Base-by-base conservation (phyloP, 2,329 filamentous ascomycete genomes). In the Colletotrichum ledebouriae region DNA sequence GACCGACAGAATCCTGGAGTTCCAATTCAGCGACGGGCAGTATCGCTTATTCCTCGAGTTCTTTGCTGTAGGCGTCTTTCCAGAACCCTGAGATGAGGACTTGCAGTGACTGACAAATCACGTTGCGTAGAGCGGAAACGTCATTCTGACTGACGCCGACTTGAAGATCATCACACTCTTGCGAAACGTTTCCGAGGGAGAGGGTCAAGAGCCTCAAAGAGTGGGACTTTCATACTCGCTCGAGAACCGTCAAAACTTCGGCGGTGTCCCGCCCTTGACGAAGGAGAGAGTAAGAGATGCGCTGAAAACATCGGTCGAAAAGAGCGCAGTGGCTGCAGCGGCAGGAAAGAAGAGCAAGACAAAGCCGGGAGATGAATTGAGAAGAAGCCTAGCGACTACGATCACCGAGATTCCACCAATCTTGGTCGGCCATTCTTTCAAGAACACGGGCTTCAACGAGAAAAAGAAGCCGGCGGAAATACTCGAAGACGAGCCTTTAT, bases 1-100 rank as follows among this genome's bases (percentile, higher is more conserved):
- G 56, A 98, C 94, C 2, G 96, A 99, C 78, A 88, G 96, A 60
- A 92, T 99, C 70, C 90, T 99, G 60, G 94, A 98, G 77, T 89
- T 99, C 61, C 87, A 92, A 74, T 98, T 99, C 77, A 97, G 93
- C 73, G 94, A 98, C 83, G 96, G 96, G 11, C 86, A 90, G 73
- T 98, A 97, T 77, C 87, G 91, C 47, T 79, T 99, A 22, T 98
- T 94, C 77, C 83, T 99, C 33, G 96, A 99, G 80, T 99, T 99
- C 82, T 99, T 97, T 77, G 95, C 96, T 1, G 82, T 83, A 74
- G 47, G 76, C 29, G 63, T 15, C 3, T 12, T 41, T 2, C 41
- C 37, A 3, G 3, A n/a, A 39, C 46, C 9, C 33, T 6, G 5
- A 6, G 20, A 41, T 33, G 33, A 17, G 6, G 29, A 33, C n/a